Percentiles rank a stretch among this genome's conserved stretches.
Evolutionary conservation across 208 protist genomes (phyloP).

Genomic region (Leishmania braziliensis): DNA sequence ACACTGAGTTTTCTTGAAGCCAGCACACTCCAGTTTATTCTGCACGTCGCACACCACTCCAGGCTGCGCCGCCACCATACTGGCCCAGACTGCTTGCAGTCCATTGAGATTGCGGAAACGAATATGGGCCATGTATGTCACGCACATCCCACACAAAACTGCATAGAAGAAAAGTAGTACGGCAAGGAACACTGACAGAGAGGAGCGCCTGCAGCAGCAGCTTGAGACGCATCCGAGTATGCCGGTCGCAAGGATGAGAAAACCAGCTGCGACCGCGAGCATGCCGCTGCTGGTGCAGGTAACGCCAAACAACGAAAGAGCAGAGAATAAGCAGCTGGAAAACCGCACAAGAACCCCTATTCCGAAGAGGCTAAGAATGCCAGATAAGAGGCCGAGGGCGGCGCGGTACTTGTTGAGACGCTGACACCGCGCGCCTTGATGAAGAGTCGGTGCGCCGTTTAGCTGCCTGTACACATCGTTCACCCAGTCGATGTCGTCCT

Average conservation of each 20-base stretch:
- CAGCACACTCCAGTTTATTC: conserved; percentile 43
- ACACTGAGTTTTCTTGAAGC: conserved; percentile 42
- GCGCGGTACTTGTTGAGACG: conserved; percentile 23
- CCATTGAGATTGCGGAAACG: conserved; percentile 4
- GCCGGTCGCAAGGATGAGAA: conserved; percentile 19
- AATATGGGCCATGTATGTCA: conserved; percentile 2
- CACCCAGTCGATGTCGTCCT: conserved; percentile 49
- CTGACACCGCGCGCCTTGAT: conserved; percentile 12
- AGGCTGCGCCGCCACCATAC: conserved; percentile 23
- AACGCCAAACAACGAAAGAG: conserved; percentile 4
- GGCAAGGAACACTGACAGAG: conserved; percentile 5
- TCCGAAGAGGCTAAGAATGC: conserved; percentile 10
- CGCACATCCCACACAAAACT: conserved; percentile 22
- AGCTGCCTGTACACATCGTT: conserved; percentile 42
- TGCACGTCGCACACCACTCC: conserved; percentile 43
- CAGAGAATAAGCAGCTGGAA: conserved; percentile 11
- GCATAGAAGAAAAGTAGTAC: conserved; percentile 21
- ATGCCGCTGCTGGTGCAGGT: background rate
- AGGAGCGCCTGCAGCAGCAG: conserved; percentile 9
- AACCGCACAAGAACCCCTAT: conserved; percentile 12
- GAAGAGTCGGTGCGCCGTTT: conserved; percentile 19
- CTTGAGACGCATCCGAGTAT: conserved; percentile 14
- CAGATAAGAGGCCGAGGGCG: conserved; percentile 8
- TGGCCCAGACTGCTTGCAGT: conserved; percentile 26
- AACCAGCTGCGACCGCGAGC: conserved; percentile 6